Evolutionary conservation across 257 asterid genomes (phyloP).

Genomic region (Petrea volubilis): DNA sequence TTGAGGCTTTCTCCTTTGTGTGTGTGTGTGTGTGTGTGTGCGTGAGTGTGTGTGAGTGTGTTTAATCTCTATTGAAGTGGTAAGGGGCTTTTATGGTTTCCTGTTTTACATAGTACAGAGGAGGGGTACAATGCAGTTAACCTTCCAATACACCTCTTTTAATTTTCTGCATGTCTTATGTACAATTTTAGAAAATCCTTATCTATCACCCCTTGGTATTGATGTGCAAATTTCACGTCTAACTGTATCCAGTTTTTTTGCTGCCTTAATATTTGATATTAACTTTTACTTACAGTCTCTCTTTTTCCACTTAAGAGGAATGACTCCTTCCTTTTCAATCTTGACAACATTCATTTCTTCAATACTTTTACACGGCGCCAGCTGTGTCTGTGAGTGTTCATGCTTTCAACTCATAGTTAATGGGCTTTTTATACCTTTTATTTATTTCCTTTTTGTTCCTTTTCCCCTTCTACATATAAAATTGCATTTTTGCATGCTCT

Average conservation of each 20-base stretch:
- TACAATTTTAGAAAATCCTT: not conserved
- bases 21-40: no score
- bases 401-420: not conserved
- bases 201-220: not conserved
- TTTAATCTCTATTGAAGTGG: not conserved
- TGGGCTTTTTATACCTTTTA: not conserved
- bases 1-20: not conserved
- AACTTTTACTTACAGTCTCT: not conserved
- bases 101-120: not conserved
- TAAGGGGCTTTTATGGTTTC: no score
- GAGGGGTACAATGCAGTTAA: not conserved
- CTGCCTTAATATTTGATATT: not conserved
- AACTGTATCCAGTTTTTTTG: not conserved
- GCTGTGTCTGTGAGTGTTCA: not conserved
- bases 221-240: not conserved
- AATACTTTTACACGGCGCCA: no score
- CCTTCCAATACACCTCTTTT: not conserved
- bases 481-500: slow-evolving; percentile 4
- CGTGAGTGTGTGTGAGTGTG: no score
- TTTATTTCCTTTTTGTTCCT: not conserved
- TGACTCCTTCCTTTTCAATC: not conserved
- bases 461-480: not conserved
- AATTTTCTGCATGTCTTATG: not conserved
- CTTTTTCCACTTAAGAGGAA: not conserved
- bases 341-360: not conserved